Evolutionary conservation across 2,329 filamentous ascomycete genomes (phyloP), one percentile per base, ranked within the genome.

Genomic region (Fusarium sp.): DNA sequence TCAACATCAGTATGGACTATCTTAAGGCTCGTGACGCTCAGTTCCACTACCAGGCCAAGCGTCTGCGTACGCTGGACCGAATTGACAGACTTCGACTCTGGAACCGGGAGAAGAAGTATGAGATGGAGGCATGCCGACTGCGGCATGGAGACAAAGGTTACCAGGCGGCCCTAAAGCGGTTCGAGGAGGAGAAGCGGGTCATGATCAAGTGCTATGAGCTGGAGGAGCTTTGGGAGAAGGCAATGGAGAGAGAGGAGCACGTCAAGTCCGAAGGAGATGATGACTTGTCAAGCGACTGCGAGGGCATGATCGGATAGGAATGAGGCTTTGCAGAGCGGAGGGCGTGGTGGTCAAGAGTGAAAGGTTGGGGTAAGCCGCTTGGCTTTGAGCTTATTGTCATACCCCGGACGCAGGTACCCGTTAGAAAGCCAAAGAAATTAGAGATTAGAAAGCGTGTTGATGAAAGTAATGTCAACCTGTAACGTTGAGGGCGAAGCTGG

Each of bases 41-140:
- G 22, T 75, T 74, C 36, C 72, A 74, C 59, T 75, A 70, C 27
- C 55, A 63, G 10, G 69, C 71, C 29, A 74, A 74, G 38, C 71
- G 71, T 29, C 62, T 74, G 46, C 62, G 71, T 44, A 72, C 72
- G 2, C 46, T 60, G 31, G 72, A 73, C 55, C 67, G 67, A n/a
- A 55, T 73, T 16, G 59, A 74, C 36, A 62, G 72, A 62, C 61
- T 74, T 22, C 63, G 72, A 44, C 70, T 73, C 27, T 71, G 73
- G 73, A 17, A 73, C 17, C 55, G 72, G 49, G 70, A 75, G 10
- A 69, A 71, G 66, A 71, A 65, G 42, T 53, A 66, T 58, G 61
- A 75, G 14, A 36, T 72, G 10, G 63, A 74, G 53, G 59, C 66
- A 20, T 63, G 51, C 22, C 49, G 53, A 16, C 38, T 75, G 17